A percentile compares a stretch with the other conserved stretches of the same genome.
phyloP scores from a whole-genome alignment of 2,329 filamentous ascomycete genomes.

The Pseudocercospora crystallina region DNA sequence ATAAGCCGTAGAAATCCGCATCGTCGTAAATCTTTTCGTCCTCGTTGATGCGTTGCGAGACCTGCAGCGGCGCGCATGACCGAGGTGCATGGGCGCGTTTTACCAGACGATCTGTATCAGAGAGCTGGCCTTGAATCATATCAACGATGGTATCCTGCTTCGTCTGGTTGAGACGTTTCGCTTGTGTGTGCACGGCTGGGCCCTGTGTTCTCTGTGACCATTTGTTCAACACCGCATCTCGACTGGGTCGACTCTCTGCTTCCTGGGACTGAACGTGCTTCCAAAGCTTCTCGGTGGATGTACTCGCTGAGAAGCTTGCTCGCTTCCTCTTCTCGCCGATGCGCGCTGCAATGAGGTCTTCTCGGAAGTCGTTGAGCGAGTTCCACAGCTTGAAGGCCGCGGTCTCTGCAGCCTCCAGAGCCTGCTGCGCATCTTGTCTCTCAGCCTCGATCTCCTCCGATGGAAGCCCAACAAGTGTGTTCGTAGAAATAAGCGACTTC shows the following conservation, averaged over 20 bases:
- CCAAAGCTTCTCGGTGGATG: constrained; percentile 69
- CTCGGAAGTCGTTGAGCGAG: constrained; percentile 70
- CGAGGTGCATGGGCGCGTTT: constrained; percentile 69
- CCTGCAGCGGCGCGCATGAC: constrained; percentile 72
- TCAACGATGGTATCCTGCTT: constrained; percentile 67
- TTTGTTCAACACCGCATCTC: constrained; percentile 76
- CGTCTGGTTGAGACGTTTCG: constrained; percentile 60
- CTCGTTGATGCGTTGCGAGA: constrained; percentile 47
- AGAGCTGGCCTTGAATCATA: constrained; percentile 67
- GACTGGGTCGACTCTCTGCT: constrained; percentile 55
- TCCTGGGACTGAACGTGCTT: constrained; percentile 68
- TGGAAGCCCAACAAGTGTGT: constrained; percentile 59
- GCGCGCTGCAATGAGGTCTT: constrained; percentile 55
- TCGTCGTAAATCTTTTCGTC: constrained; percentile 80
- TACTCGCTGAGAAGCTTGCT: constrained; percentile 51
- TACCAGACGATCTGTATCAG: constrained; percentile 64
- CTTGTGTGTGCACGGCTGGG: constrained; percentile 56
- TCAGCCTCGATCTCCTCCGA: constrained; percentile 40
- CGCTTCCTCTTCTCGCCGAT: constrained; percentile 62
- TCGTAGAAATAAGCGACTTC: constrained; percentile 80
- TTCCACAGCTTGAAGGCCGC: constrained; percentile 84
- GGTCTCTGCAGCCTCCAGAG: constrained; percentile 76
- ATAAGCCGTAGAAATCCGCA: constrained; percentile 87
- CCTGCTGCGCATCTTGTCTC: constrained; percentile 35
- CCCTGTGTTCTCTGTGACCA: constrained; percentile 81